Base-by-base conservation (phyloP, 1,284 basidiomycete species). In the Rhodotorula sp. region DNA sequence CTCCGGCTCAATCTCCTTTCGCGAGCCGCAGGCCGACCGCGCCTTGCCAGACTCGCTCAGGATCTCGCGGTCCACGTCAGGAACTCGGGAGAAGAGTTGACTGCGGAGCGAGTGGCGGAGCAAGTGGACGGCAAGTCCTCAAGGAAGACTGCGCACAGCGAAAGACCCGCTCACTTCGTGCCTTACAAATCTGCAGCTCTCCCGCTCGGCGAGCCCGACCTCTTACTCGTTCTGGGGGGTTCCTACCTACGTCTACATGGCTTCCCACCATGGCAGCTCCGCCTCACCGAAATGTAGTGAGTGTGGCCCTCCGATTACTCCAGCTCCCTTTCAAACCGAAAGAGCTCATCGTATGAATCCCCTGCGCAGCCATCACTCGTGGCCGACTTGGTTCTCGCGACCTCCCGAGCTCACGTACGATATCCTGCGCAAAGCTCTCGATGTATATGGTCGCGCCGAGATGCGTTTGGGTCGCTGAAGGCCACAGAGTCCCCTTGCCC, bases 211-310 rank as follows among this genome's bases (percentile, higher is more conserved):
- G 76, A 77, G 69, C 77, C 77, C 0, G 73, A 78, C 29, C 67
- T 78, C 2, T 45, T 78, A 8, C 57, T 77, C 42, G 75, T 78
- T 14, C 64, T 76, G 15, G 77, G 77, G 4, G 77, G 77, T 1
- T 69, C 75, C 1, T 75, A 77, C 60, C 68, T 77, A 4, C 71
- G 76, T 24, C 59, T 78, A 7, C 67, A 62, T 4, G 77, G 76
- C 2, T 78, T 77, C 62, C 77, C 76, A 20, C 77, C 77, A 0
- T 78, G 77, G 77, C 76, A 77, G 51, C 59, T 76, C 18, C 66
- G 75, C 1, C 64, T 78, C 7, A 71, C 75, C 26, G 77, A 78
- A 59, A 75, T 78, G 64, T 74, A 75, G 77, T 77, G 37, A 48
- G 75, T 73, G 20, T 12, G 2, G 17, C 12, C 33, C 57, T 26